phyloP scores from a whole-genome alignment of 148 eudicot genomes.

The Spergularia bocconei region DNA sequence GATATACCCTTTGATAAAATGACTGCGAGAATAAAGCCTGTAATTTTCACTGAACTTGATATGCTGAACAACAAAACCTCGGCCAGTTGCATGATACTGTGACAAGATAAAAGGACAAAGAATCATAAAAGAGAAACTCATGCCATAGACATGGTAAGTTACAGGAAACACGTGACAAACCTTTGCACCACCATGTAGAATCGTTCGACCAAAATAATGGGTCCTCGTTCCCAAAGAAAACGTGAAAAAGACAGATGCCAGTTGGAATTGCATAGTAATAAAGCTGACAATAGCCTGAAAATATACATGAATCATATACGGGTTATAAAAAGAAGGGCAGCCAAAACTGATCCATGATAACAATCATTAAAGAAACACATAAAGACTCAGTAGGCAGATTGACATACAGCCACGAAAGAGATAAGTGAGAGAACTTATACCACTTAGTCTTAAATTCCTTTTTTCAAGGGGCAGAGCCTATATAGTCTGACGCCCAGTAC shows the following conservation, averaged over 20 bases:
- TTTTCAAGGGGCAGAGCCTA: no score
- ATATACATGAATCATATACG: slow-evolving; percentile 7
- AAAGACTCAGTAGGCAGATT: no score
- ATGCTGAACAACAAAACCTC: slow-evolving; percentile 97
- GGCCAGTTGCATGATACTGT: slow-evolving; percentile 98
- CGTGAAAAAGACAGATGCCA: slow-evolving; percentile 90
- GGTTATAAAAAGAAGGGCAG: neutral
- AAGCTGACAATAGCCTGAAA: slow-evolving; percentile 93
- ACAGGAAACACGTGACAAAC: slow-evolving; percentile 39
- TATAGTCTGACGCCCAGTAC: no score
- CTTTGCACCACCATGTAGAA: slow-evolving; percentile 98
- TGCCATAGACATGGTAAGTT: neutral
- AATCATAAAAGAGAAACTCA: neutral
- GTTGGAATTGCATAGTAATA: slow-evolving; percentile 96
- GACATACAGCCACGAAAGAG: no score
- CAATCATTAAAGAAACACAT: neutral
- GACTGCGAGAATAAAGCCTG: slow-evolving; percentile 98
- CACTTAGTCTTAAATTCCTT: no score
- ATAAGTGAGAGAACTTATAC: no score
- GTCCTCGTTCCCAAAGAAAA: slow-evolving; percentile 95
- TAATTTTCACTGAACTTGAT: slow-evolving; percentile 95
- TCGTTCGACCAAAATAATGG: slow-evolving; percentile 97
- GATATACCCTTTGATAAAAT: slow-evolving; percentile 88
- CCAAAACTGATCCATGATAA: slow-evolving; percentile 7
- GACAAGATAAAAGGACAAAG: slow-evolving; percentile 14